Conservation (phyloP, 2,329 filamentous ascomycete species). For the Aspergillus uvarum region DNA sequence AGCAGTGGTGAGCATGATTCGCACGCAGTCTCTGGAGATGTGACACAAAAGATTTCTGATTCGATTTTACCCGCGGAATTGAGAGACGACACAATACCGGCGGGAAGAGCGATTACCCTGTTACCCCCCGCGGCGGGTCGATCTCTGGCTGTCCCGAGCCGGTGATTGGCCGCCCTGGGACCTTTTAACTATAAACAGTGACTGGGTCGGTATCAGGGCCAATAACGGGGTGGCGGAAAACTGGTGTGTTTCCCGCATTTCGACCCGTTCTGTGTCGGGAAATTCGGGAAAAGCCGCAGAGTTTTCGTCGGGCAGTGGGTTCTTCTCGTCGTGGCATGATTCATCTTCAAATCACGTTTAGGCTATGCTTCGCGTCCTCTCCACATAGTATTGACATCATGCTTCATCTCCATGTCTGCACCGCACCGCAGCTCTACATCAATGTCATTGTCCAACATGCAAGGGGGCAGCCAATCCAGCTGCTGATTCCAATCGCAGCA, state of each 20-base stretch:
- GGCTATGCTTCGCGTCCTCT: neutral
- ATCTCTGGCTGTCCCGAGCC: neutral
- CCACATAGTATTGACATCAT: neutral
- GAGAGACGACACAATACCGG: neutral
- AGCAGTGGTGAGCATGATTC: neutral
- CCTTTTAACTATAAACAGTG: neutral
- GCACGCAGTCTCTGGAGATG: neutral
- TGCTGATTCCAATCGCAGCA: neutral
- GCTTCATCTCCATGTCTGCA: neutral
- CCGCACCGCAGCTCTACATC: neutral
- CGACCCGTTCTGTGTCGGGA: neutral
- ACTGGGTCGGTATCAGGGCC: neutral
- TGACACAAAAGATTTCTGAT: neutral
- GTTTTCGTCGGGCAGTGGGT: neutral
- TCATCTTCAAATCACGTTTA: neutral
- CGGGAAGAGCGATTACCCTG: neutral
- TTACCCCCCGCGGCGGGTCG: neutral
- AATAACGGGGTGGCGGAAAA: neutral
- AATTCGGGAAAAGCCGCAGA: neutral
- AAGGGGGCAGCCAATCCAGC: neutral
- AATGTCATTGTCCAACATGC: neutral
- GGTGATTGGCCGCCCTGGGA: neutral
- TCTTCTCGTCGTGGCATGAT: neutral
- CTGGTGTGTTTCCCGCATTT: neutral
- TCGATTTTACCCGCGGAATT: neutral